Percentiles rank a stretch among this genome's conserved stretches.
Evolutionary conservation across 176 grass and related monocot genomes (phyloP).

Genomic region (Musa acuminata): DNA sequence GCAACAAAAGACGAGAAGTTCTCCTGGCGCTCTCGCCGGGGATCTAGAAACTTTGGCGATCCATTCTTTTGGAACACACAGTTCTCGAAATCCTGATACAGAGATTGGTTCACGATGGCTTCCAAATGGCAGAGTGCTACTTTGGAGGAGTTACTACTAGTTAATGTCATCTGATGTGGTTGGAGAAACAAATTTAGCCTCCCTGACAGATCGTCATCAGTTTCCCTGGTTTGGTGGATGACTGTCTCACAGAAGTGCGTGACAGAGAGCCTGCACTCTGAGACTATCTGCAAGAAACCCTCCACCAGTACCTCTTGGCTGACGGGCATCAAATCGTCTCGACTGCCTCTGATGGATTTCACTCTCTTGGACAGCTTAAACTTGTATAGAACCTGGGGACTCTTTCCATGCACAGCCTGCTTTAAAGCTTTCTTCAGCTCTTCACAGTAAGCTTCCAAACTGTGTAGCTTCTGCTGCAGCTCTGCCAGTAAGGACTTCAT

Average conservation of each 20-base stretch:
- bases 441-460: constrained; percentile 34
- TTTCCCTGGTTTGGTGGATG: constrained; percentile 53
- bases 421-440: constrained; percentile 28
- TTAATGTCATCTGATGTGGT: constrained; percentile 37
- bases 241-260: constrained; percentile 83
- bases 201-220: constrained; percentile 37
- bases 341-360: constrained; percentile 35
- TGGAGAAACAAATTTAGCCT: constrained; percentile 19
- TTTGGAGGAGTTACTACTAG: constrained; percentile 37
- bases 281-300: constrained; percentile 22
- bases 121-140: constrained; percentile 61
- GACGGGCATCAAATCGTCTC: constrained; percentile 63
- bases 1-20: constrained; percentile 60
- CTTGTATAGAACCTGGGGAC: constrained; percentile 24
- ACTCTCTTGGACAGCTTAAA: constrained; percentile 50
- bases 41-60: constrained; percentile 32
- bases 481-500: too few relatives aligned
- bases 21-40: constrained; percentile 57
- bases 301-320: constrained; percentile 89
- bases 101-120: constrained; percentile 48
- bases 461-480: too few relatives aligned
- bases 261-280: constrained; percentile 68
- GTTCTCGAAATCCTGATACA: too few relatives aligned
- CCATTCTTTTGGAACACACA: too few relatives aligned
- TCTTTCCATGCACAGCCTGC: constrained; percentile 46